Base-by-base conservation (phyloP, 768 basidiomycete species). In the Mycena belliarum region DNA sequence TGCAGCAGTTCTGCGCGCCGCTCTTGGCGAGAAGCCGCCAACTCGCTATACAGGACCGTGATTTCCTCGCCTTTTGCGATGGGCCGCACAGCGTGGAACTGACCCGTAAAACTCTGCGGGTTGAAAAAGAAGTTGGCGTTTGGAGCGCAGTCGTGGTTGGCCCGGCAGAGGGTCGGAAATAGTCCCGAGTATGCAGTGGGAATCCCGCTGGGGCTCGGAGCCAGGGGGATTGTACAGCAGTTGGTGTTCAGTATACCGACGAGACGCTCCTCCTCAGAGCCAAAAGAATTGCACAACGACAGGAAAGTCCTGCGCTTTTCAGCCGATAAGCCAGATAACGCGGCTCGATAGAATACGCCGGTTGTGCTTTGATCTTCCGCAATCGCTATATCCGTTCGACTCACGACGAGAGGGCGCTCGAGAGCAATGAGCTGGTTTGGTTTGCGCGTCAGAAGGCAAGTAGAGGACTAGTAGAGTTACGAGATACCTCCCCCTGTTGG, bases 41-140 rank as follows among this genome's bases (percentile, higher is more conserved):
- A 51, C 32, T 52, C 51, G 51, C 45, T 20, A n/a, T 58, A 58
- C n/a, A 52, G n/a, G 18, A 48, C 51, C 24, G 57, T 58, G n/a
- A 58, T 52, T 29, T 58, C 57, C 11, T 58, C 57, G 32, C 35
- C 46, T 26, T 48, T 44, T 6, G 57, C 50, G 40, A 58, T 52
- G 23, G 38, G 18, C 20, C 51, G 50, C 14, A 58, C 51, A 26
- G 57, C 57, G 35, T 48, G 50, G 37, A 58, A 49, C 32, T 52
- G 57, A 10, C 57, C 57, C 6, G 57, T 58, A 23, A 58, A 58
- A 21, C 45, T 25, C 29, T 21, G 24, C 32, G 50, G 18, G 37
- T 58, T 52, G 23, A 58, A 58, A 26, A 52, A 58, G 33, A 52
- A 58, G 33, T 58, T 52, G 23, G 57, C 29, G 21, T 58, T 58